Conservation (phyloP, 2,329 filamentous ascomycete species). For the Penicillium occitanis region DNA sequence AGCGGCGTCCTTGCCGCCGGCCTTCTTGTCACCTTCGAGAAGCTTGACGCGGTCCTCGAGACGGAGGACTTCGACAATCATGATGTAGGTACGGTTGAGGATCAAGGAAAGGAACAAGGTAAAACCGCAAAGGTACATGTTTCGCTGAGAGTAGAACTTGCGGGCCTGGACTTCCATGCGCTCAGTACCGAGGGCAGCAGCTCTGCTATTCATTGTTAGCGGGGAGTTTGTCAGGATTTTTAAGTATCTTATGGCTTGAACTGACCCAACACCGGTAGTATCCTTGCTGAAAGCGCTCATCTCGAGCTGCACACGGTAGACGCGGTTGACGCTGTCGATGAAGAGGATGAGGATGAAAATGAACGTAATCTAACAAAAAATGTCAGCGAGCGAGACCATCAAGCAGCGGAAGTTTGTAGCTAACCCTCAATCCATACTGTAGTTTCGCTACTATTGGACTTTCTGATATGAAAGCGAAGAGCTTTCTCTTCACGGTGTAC, state of each 20-base stretch:
- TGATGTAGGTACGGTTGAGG: conserved; percentile 94
- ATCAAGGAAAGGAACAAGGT: conserved; percentile 98
- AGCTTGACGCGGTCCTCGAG: conserved; percentile 89
- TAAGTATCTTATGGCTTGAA: conserved; percentile 19
- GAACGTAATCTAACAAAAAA: conserved; percentile 73
- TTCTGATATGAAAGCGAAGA: conserved; percentile 96
- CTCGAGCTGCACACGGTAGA: conserved; percentile 95
- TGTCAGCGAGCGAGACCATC: conserved; percentile 1
- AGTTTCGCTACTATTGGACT: conserved; percentile 82
- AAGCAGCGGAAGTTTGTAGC: background rate
- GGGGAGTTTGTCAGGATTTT: background rate
- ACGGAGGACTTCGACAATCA: conserved; percentile 89
- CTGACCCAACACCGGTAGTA: conserved; percentile 51
- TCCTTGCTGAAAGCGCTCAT: conserved; percentile 70
- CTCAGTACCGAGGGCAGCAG: conserved; percentile 74
- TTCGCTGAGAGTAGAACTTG: conserved; percentile 99
- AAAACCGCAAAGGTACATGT: conserved; percentile 99
- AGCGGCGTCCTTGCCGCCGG: conserved; percentile 65
- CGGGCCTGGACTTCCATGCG: conserved; percentile 98
- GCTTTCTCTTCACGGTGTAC: conserved; percentile 77
- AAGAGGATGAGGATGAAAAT: conserved; percentile 99
- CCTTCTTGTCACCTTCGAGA: conserved; percentile 67
- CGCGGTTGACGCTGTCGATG: conserved; percentile 91
- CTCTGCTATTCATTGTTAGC: conserved; percentile 44
- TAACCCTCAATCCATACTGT: conserved; percentile 93